A percentile compares a stretch with the other conserved stretches of the same genome.
Evolutionary conservation across 306 rosid species (phyloP).

Genomic region (Notholithocarpus densiflorus): DNA sequence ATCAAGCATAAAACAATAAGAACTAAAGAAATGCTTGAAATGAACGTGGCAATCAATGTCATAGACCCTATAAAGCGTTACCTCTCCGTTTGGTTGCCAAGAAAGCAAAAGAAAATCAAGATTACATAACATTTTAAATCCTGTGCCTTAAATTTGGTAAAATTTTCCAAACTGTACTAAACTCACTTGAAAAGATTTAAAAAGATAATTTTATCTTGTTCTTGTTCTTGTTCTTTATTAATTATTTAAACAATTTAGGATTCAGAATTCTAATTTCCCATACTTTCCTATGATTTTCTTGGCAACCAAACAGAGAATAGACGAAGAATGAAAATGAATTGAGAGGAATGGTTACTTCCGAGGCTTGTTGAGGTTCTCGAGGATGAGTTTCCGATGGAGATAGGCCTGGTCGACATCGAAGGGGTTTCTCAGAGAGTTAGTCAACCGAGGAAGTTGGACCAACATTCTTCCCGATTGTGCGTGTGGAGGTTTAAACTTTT

Average conservation of each 20-base stretch:
- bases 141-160: neutral
- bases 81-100: neutral
- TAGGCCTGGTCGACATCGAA: conserved; percentile 56
- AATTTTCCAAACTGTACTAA: neutral
- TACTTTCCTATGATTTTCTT: neutral
- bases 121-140: neutral
- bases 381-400: conserved; percentile 50
- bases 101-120: neutral
- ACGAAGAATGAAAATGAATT: neutral
- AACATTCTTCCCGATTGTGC: conserved; percentile 25
- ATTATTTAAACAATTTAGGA: neutral
- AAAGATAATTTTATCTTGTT: too few relatives aligned
- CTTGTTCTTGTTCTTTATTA: neutral
- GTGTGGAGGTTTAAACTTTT: neutral
- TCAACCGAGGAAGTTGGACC: conserved; percentile 53
- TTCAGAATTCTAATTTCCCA: neutral
- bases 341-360: conserved; percentile 26
- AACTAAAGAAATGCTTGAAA: neutral
- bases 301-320: neutral
- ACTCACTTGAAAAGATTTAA: neutral
- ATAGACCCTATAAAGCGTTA: neutral
- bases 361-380: conserved; percentile 31
- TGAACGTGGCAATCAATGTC: neutral
- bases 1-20: neutral
- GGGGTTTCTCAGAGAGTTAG: conserved; percentile 44